These are phyloP conservation scores for Silene vulgaris DNA, from an alignment of 179 eudicot genomes.

Conservation along the genomic window DNA sequence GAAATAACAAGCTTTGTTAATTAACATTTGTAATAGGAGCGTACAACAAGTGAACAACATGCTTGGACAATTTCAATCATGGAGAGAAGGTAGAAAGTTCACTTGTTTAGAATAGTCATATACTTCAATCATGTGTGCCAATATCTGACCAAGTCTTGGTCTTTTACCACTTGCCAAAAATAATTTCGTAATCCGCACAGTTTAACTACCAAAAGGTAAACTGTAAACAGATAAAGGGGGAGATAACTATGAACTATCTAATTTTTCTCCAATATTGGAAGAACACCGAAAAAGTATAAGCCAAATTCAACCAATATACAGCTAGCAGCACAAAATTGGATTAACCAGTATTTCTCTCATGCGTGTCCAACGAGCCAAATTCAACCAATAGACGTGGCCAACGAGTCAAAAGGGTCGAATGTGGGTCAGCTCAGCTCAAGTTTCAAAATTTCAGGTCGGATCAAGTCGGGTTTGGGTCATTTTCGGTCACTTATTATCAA, in stretches of 20 bases:
- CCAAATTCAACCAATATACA: neutral
- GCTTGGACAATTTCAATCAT: neutral
- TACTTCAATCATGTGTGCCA: neutral
- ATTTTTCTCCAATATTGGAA: neutral
- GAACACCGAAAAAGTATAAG: neutral
- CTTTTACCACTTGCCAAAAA: neutral
- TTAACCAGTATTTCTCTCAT: neutral
- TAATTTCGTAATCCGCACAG: too few species aligned
- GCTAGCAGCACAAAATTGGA: neutral
- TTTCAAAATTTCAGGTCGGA: too few species aligned
- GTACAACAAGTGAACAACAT: neutral
- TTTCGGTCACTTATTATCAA: too few species aligned
- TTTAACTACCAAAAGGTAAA: neutral
- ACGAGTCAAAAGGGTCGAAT: too few species aligned
- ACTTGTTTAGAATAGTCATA: too few species aligned
- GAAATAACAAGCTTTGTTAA: neutral
- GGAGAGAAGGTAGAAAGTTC: conserved; percentile 5
- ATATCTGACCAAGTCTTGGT: neutral
- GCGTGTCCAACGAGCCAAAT: too few species aligned
- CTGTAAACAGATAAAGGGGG: neutral
- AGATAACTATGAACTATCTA: neutral
- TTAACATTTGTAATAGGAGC: neutral
- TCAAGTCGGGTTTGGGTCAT: too few species aligned
- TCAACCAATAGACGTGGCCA: too few species aligned
- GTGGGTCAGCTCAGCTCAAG: too few species aligned